A percentile compares a stretch with the other conserved stretches of the same genome.
Conservation (phyloP, 140 eudicot species). For the Bidens hawaiensis region DNA sequence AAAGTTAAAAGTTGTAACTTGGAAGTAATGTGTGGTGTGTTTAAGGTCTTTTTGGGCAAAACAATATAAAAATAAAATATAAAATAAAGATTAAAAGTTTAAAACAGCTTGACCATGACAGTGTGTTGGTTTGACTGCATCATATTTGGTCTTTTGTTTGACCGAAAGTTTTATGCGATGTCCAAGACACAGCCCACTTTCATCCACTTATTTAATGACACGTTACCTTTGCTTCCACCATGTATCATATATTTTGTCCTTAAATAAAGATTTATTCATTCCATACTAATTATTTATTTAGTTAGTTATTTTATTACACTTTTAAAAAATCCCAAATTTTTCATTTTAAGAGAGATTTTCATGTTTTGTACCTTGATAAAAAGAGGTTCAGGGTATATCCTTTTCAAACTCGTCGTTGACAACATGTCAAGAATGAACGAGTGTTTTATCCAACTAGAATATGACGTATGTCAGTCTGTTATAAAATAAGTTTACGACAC, state of each 20-base stretch:
- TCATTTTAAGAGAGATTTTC: too few species aligned
- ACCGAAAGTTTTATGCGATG: constrained; percentile 25
- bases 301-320: too few species aligned
- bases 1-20: not conserved
- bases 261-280: not conserved
- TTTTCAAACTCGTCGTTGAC: too few species aligned
- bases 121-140: constrained; percentile 42
- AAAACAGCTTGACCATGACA: constrained; percentile 44
- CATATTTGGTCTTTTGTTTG: constrained; percentile 39
- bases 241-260: not conserved
- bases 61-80: not conserved
- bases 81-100: constrained; percentile 1
- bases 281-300: constrained; percentile 1
- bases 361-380: too few species aligned
- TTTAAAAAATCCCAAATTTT: too few species aligned
- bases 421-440: too few species aligned
- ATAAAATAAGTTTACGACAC: too few species aligned
- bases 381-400: too few species aligned
- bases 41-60: constrained; percentile 20
- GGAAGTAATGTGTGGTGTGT: constrained; percentile 28
- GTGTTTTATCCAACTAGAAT: too few species aligned
- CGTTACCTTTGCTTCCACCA: constrained; percentile 26
- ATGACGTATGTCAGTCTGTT: too few species aligned
- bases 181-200: constrained; percentile 31
- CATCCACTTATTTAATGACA: constrained; percentile 25